A percentile compares a stretch with the other conserved stretches of the same genome.
Conservation (phyloP, 805 yeast species). For the Cephaloascus albidus region DNA sequence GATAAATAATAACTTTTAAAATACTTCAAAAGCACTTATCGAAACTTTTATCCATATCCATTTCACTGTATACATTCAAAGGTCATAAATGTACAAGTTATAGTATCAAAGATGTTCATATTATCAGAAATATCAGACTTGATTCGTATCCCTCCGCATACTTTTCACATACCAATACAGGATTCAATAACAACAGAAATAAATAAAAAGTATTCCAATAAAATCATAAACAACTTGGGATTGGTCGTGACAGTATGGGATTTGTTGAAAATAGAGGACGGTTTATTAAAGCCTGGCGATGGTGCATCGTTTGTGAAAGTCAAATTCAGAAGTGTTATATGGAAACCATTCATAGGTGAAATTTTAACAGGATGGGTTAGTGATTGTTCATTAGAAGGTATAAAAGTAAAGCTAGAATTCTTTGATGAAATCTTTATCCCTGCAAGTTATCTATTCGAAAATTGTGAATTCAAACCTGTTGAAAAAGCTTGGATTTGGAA, state of each 20-base stretch:
- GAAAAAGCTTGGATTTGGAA: slow-evolving; percentile 98
- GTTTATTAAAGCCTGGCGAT: slow-evolving; percentile 87
- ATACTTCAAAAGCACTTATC: too few relatives aligned
- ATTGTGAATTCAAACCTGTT: slow-evolving; percentile 50
- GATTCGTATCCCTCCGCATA: slow-evolving; percentile 80
- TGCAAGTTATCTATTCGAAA: slow-evolving; percentile 70
- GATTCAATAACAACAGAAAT: slow-evolving; percentile 73
- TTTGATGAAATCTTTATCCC: slow-evolving; percentile 93
- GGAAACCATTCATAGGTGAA: slow-evolving; percentile 94
- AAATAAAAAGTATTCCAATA: slow-evolving; percentile 78
- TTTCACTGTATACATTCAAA: too few relatives aligned
- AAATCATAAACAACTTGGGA: slow-evolving; percentile 77
- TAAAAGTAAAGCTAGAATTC: slow-evolving; percentile 75
- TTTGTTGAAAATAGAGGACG: slow-evolving; percentile 72
- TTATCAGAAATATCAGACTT: slow-evolving; percentile 74
- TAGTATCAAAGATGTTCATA: slow-evolving; percentile 55
- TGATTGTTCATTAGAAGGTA: slow-evolving; percentile 80
- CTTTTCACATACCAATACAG: slow-evolving; percentile 63
- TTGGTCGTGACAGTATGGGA: slow-evolving; percentile 83
- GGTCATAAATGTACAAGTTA: not conserved
- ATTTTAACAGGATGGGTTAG: slow-evolving; percentile 88
- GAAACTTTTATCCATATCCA: too few relatives aligned
- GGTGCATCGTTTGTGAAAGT: slow-evolving; percentile 80
- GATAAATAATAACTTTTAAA: too few relatives aligned
- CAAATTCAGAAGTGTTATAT: slow-evolving; percentile 66